These are phyloP conservation scores for Kluyveromyces wickerhamii DNA, from an alignment of 805 yeast species.

Conservation along the genomic window DNA sequence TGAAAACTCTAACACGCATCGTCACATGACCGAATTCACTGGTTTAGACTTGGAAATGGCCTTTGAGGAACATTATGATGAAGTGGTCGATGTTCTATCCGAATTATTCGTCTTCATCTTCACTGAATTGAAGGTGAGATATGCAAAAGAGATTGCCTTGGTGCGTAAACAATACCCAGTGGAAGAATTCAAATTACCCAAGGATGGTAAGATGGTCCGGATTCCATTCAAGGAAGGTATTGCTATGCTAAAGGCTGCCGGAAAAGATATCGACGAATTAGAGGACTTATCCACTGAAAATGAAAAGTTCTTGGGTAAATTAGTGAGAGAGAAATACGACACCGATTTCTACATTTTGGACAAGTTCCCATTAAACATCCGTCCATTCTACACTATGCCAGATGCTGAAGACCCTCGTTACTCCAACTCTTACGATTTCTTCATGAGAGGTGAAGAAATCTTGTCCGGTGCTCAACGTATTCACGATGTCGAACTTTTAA, in stretches of 20 bases:
- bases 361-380: constrained; percentile 91
- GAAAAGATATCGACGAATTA: constrained; percentile 67
- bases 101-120: constrained; percentile 86
- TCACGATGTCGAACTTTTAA: constrained; percentile 81
- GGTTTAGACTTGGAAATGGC: constrained; percentile 98
- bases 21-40: constrained; percentile 98
- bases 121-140: constrained; percentile 72
- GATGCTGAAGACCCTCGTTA: constrained; percentile 85
- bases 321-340: constrained; percentile 88
- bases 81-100: constrained; percentile 54
- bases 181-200: constrained; percentile 93
- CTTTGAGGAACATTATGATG: constrained; percentile 96
- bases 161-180: constrained; percentile 95
- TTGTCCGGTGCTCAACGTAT: constrained; percentile 99
- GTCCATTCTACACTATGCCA: constrained; percentile 99
- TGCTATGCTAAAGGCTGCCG: constrained; percentile 74
- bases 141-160: constrained; percentile 72
- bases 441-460: constrained; percentile 99
- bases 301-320: constrained; percentile 85
- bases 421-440: constrained; percentile 97
- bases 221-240: constrained; percentile 89
- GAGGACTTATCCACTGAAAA: constrained; percentile 92
- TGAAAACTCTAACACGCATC: constrained; percentile 97
- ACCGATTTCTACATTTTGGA: constrained; percentile 97
- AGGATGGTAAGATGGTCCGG: constrained; percentile 87